Evolutionary conservation across 2,329 filamentous ascomycete genomes (phyloP).

Genomic region (Xylariaceae sp.): DNA sequence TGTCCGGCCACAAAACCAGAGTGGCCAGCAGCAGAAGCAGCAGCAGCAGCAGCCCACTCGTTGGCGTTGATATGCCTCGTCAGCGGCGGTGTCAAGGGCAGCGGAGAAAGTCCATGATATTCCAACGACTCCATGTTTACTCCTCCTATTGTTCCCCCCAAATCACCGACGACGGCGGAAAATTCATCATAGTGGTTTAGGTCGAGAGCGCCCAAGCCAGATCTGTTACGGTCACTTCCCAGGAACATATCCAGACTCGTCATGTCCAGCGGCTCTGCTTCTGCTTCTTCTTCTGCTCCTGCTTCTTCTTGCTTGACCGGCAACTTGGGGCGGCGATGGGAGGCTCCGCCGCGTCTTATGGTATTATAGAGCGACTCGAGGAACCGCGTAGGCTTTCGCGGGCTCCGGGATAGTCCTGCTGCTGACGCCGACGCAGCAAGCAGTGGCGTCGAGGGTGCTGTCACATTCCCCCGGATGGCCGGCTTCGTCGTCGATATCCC

Average conservation of each 20-base stretch:
- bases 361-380: constrained; percentile 27
- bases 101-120: constrained; percentile 23
- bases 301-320: constrained; percentile 9
- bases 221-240: constrained; percentile 7
- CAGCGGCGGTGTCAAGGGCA: constrained; percentile 28
- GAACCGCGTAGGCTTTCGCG: constrained; percentile 25
- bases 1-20: constrained; percentile 26
- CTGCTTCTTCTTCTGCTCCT: no score
- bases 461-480: constrained; percentile 23
- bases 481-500: constrained; percentile 43
- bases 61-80: no score
- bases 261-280: no score
- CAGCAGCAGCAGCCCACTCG: no score
- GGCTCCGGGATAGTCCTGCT: constrained; percentile 20
- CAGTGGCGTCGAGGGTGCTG: constrained; percentile 24
- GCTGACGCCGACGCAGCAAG: constrained; percentile 25
- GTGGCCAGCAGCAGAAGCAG: no score
- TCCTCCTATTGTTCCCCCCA: no score
- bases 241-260: constrained; percentile 13
- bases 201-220: constrained; percentile 9
- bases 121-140: constrained; percentile 21
- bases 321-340: constrained; percentile 21
- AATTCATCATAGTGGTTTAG: constrained; percentile 17
- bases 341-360: constrained; percentile 23
- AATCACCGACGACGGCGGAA: no score